Evolutionary conservation across 768 basidiomycete species (phyloP).

Genomic region (Leccinum uliginosum): DNA sequence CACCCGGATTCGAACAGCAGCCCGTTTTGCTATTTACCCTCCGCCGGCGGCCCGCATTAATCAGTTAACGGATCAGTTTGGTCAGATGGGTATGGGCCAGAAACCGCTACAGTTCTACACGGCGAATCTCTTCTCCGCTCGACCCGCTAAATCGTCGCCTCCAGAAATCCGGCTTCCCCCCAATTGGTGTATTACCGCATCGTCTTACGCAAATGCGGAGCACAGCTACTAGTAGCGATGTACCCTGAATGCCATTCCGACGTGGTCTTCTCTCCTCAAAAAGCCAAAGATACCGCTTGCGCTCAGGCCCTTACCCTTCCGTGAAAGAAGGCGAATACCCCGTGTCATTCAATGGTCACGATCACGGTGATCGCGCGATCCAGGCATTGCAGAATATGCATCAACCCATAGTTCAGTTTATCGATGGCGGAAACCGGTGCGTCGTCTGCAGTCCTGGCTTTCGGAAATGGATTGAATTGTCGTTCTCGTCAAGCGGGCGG

Average conservation of each 20-base stretch:
- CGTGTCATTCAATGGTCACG: conserved; percentile 84
- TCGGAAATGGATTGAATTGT: neutral
- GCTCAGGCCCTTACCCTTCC: conserved; percentile 81
- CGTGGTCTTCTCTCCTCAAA: conserved; percentile 76
- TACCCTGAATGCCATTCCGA: conserved; percentile 91
- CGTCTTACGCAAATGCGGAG: conserved; percentile 79
- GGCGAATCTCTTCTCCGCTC: conserved; percentile 86
- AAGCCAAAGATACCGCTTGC: conserved; percentile 92
- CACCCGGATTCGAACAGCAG: conserved; percentile 42
- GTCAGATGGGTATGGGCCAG: conserved; percentile 81
- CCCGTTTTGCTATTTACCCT: conserved; percentile 35
- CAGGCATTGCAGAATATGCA: conserved; percentile 92
- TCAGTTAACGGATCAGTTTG: conserved; percentile 78
- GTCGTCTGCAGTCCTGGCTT: conserved; percentile 15
- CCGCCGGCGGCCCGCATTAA: conserved; percentile 45
- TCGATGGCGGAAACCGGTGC: conserved; percentile 92
- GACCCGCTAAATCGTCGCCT: conserved; percentile 80
- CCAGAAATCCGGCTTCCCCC: conserved; percentile 90
- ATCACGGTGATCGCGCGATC: conserved; percentile 96
- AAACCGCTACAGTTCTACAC: conserved; percentile 79
- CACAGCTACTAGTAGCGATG: conserved; percentile 88
- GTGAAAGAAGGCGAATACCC: conserved; percentile 77
- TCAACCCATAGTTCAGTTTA: conserved; percentile 98
- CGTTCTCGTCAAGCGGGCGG: conserved; percentile 64
- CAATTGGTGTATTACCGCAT: conserved; percentile 73